Conservation (phyloP, 2,329 filamentous ascomycete genomes). For the Torrubiella hemipterigena region DNA sequence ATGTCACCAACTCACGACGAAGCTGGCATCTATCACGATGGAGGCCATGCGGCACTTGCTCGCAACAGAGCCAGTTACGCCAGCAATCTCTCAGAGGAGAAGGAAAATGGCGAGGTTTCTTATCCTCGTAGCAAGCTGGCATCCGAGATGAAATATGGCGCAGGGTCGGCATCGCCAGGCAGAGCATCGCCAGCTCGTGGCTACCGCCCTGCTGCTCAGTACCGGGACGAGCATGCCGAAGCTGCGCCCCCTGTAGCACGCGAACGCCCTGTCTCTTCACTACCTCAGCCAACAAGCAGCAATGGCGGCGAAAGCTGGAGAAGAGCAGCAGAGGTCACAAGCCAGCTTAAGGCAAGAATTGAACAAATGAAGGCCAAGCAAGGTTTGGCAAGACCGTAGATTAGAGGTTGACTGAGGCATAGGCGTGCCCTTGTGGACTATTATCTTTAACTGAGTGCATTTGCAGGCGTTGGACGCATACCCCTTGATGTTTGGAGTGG, state of each 20-base stretch:
- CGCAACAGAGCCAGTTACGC: constrained; percentile 48
- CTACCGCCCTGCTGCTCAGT: constrained; percentile 26
- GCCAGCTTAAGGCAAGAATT: constrained; percentile 91
- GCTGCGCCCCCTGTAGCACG: constrained; percentile 12
- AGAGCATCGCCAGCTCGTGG: constrained; percentile 47
- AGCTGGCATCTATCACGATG: constrained; percentile 45
- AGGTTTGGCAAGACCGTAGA: constrained; percentile 17
- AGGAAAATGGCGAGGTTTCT: constrained; percentile 52
- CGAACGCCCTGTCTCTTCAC: constrained; percentile 21
- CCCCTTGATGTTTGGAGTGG: constrained; percentile 2
- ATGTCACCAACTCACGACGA: constrained; percentile 47
- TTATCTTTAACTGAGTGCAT: constrained; percentile 4
- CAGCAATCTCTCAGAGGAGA: constrained; percentile 62
- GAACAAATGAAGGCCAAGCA: constrained; percentile 78
- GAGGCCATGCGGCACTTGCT: constrained; percentile 23
- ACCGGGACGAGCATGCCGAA: constrained; percentile 21
- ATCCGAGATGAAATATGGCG: constrained; percentile 39
- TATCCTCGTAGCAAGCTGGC: constrained; percentile 40
- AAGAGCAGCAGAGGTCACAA: constrained; percentile 91
- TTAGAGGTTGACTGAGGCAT: constrained; percentile 1
- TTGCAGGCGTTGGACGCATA: constrained; percentile 6
- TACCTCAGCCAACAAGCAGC: constrained; percentile 20
- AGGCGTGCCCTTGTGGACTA: not conserved
- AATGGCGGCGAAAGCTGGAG: constrained; percentile 74
- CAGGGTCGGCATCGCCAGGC: constrained; percentile 39